phyloP scores from a whole-genome alignment of 257 asterid species.

The Plantago major region DNA sequence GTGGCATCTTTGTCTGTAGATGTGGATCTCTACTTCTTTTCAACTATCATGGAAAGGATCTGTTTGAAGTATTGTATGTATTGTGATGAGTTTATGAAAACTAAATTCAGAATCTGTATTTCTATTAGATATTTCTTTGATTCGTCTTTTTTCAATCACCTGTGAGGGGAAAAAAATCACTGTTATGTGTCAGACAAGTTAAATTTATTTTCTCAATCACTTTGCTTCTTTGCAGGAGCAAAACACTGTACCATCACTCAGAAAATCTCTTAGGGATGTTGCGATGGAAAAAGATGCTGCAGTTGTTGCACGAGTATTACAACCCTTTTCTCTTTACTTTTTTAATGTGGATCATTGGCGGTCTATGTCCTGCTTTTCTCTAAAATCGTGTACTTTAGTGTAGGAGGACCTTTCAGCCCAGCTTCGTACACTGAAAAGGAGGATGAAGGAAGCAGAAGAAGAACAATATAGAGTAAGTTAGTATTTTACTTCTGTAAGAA shows the following conservation, averaged over 20 bases:
- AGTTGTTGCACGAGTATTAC: constrained; percentile 84
- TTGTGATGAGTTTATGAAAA: too few species aligned
- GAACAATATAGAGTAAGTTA: constrained; percentile 83
- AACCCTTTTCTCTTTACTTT: constrained; percentile 15
- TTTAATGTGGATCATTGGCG: background rate
- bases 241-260: constrained; percentile 71
- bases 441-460: constrained; percentile 95
- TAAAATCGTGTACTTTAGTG: constrained; percentile 25
- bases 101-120: background rate
- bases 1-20: constrained; percentile 5
- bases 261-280: constrained; percentile 92
- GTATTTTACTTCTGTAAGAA: constrained; percentile 18
- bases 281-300: constrained; percentile 99
- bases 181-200: background rate
- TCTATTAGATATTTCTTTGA: too few species aligned
- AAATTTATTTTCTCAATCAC: constrained; percentile 14
- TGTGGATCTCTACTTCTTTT: constrained; percentile 2
- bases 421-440: constrained; percentile 78
- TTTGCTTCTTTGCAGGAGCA: constrained; percentile 70
- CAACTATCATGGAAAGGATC: background rate
- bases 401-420: constrained; percentile 98
- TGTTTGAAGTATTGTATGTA: background rate
- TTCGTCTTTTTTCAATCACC: background rate
- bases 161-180: background rate
- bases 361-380: constrained; percentile 14